Percentiles rank a stretch among this genome's conserved stretches.
Conservation (phyloP, 2,329 filamentous ascomycete species). For the Blastomyces gilchristii region DNA sequence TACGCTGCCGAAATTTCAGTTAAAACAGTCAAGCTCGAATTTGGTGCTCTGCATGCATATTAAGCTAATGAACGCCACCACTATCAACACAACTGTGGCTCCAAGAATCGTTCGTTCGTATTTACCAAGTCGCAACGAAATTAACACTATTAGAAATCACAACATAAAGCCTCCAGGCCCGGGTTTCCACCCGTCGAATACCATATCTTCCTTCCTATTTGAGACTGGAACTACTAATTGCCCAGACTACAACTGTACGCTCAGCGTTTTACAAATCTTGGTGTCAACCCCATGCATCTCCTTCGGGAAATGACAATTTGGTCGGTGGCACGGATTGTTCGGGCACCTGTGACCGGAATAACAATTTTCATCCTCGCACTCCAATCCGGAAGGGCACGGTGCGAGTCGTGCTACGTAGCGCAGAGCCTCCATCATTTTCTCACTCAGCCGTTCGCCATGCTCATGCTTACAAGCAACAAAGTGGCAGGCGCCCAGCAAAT, state of each 20-base stretch:
- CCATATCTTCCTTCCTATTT: neutral
- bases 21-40: neutral
- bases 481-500: slow-evolving; percentile 22
- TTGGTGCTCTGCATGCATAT: neutral
- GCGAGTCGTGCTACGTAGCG: slow-evolving; percentile 24
- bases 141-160: neutral
- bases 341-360: slow-evolving; percentile 23
- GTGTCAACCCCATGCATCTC: slow-evolving; percentile 19
- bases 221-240: neutral
- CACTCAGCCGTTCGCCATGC: slow-evolving; percentile 20
- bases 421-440: slow-evolving; percentile 20
- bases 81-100: neutral
- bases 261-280: slow-evolving; percentile 12
- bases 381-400: slow-evolving; percentile 21
- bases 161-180: neutral
- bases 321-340: slow-evolving; percentile 12
- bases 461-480: slow-evolving; percentile 20
- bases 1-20: neutral
- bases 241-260: neutral
- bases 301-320: slow-evolving; percentile 19
- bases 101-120: neutral
- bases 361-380: slow-evolving; percentile 23
- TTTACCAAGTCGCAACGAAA: neutral
- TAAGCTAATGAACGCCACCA: neutral
- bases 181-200: neutral